Evolutionary conservation across 495 filamentous ascomycete species (phyloP), one percentile per base, ranked within the genome.

Genomic region (Neurospora sp.): DNA sequence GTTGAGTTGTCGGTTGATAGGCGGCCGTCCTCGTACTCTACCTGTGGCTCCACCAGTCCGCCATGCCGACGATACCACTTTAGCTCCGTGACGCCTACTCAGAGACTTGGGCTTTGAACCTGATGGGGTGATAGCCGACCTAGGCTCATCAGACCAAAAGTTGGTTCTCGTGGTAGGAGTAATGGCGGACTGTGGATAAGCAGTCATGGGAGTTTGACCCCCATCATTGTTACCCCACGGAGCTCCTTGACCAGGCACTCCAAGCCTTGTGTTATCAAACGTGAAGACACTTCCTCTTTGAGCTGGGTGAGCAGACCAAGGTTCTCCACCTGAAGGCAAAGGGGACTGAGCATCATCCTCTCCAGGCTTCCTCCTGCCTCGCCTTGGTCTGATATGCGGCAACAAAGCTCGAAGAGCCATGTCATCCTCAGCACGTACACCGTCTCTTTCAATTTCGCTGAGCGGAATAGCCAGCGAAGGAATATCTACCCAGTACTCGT

Each of bases 21-120:
- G 94, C 71, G 96, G 96, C 72, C 96, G 84, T 11, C 96, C 96
- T 61, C 96, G 85, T 18, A 93, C 82, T 76, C 96, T 97, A 5
- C 93, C 93, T 10, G 85, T 89, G 3, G 89, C 86, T 5, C 87
- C 89, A 61, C 87, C 89, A 70, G 88, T 92, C 22, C 92, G 89
- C 96, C 96, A 99, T 14, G 96, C 96, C 35, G 95, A 97, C 8
- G 96, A 99, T 2, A 99, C 94, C 2, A 92, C 93, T 74, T 86
- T 86, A 0, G 96, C 94, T 0, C 95, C 95, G 78, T 97, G 94
- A n/a, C 94, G 88, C 69, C 93, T 92, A 41, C 91, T 85, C 1
- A 91, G 90, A 2, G 93, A 93, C 27, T 88, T 89, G 5, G 92
- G 89, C 73, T 94, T 82, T 0, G 81, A 31, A 1, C 53, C 53